phyloP scores from a whole-genome alignment of 2,329 filamentous ascomycete genomes.

The Fusarium buharicum region DNA sequence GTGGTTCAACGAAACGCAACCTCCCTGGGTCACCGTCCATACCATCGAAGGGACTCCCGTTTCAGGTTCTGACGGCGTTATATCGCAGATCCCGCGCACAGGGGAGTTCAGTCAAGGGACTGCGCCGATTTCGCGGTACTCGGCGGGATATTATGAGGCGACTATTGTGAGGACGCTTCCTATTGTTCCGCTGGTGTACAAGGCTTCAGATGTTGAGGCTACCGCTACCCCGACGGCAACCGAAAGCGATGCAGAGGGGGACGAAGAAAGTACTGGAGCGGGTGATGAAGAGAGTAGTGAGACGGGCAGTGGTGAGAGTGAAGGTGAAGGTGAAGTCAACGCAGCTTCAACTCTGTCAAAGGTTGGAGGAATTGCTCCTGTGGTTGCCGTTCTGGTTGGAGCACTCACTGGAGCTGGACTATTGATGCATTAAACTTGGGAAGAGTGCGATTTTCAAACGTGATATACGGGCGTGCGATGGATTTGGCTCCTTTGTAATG shows the following conservation, averaged over 20 bases:
- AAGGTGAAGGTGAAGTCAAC: background rate
- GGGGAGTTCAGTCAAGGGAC: no score
- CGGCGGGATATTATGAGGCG: no score
- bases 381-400: slow-evolving; percentile 1
- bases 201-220: slow-evolving; percentile 23
- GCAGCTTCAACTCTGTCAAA: background rate
- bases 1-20: no score
- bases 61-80: background rate
- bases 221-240: background rate
- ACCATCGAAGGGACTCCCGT: slow-evolving; percentile 24
- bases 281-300: background rate
- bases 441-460: background rate
- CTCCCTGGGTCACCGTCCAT: background rate
- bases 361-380: background rate
- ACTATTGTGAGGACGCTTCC: slow-evolving; percentile 10
- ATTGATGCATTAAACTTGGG: background rate
- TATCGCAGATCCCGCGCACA: slow-evolving; percentile 2
- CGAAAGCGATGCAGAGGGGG: background rate
- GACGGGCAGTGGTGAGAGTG: background rate
- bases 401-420: slow-evolving; percentile 29
- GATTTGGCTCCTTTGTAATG: no score
- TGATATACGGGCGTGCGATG: background rate
- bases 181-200: slow-evolving; percentile 29
- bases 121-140: no score
- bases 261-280: background rate